Conservation (phyloP, 768 basidiomycete genomes). For the Suillus hirtellus region DNA sequence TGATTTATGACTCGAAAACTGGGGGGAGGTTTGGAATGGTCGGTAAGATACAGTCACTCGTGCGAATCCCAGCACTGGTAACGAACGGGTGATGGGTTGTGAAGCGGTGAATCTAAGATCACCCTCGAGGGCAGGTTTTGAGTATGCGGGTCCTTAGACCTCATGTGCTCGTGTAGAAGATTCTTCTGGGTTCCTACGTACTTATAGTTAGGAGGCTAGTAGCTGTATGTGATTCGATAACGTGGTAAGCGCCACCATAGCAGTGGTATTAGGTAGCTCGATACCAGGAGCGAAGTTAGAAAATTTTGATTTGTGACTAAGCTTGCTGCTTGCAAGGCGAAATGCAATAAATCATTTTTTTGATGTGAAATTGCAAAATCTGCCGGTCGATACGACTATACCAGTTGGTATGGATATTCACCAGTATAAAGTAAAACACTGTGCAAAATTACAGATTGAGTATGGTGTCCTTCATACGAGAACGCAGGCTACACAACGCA, state of each 20-base stretch:
- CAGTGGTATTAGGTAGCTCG: neutral
- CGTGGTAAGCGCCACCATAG: neutral
- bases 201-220: neutral
- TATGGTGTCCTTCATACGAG: neutral
- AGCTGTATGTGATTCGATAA: neutral
- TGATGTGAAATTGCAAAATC: neutral
- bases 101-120: slow-evolving; percentile 2
- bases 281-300: neutral
- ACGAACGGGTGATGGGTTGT: neutral
- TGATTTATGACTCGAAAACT: neutral
- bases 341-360: neutral
- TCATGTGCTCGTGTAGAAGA: neutral
- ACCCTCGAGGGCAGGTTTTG: neutral
- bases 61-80: neutral
- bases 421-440: neutral
- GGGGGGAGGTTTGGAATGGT: neutral
- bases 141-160: neutral
- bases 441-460: slow-evolving; percentile 1
- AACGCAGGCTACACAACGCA: neutral
- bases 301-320: neutral
- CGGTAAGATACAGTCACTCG: neutral
- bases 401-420: neutral
- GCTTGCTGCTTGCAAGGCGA: neutral
- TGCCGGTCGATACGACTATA: neutral
- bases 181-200: neutral